phyloP scores from a whole-genome alignment of 2,329 filamentous ascomycete species.

The Thielaviopsis populi region DNA sequence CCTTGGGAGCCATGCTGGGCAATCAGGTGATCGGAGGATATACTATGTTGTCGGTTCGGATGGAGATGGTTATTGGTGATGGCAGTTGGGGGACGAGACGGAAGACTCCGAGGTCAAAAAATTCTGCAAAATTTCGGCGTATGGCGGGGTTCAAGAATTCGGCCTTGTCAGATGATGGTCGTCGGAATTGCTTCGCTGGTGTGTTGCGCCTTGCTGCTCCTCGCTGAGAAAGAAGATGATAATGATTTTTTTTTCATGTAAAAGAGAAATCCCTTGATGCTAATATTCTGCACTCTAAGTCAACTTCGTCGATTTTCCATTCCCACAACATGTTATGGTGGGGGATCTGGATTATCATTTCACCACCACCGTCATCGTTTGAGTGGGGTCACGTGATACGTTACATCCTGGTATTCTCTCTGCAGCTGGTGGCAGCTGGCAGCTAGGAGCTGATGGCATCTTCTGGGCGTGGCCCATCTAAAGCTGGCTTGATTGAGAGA shows the following conservation, averaged over 20 bases:
- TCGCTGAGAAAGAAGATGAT: constrained; percentile 4
- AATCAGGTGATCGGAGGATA: neutral
- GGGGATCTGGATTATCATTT: constrained; percentile 10
- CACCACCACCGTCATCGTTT: constrained; percentile 12
- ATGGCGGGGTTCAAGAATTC: constrained; percentile 2
- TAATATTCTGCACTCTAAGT: constrained; percentile 3
- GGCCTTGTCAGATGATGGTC: constrained; percentile 15
- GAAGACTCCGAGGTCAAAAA: neutral
- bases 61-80: neutral
- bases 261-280: constrained; percentile 5
- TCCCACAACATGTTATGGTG: constrained; percentile 15
- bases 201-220: constrained; percentile 3
- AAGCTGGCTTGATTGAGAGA: constrained; percentile 9
- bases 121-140: neutral
- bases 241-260: constrained; percentile 8
- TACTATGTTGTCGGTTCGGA: neutral
- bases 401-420: neutral
- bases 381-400: constrained; percentile 13
- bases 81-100: neutral
- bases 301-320: constrained; percentile 6
- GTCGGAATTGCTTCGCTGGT: neutral
- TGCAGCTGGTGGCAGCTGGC: constrained; percentile 6
- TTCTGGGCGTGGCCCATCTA: neutral
- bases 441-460: constrained; percentile 9
- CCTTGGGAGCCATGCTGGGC: constrained; percentile 59